Evolutionary conservation across 1,284 basidiomycete species (phyloP).

Genomic region (Coniophora puteana): DNA sequence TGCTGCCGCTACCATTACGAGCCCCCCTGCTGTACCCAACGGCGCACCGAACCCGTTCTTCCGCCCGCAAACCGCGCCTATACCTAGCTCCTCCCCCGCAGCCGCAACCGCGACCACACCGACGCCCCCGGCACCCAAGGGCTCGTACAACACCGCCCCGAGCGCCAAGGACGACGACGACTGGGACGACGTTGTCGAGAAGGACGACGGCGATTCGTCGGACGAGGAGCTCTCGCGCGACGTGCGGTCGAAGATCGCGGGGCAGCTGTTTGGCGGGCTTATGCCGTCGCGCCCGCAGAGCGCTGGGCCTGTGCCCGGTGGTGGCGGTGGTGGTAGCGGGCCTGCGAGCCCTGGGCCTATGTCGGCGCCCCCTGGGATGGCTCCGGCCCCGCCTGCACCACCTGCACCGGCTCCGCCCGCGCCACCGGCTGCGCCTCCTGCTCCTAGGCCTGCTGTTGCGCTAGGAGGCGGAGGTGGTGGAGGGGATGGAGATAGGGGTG

Average conservation of each 20-base stretch:
- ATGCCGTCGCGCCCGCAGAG: slow-evolving; percentile 48
- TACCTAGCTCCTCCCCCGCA: slow-evolving; percentile 34
- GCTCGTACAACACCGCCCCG: slow-evolving; percentile 60
- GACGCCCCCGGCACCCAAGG: slow-evolving; percentile 46
- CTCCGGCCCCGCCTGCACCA: slow-evolving; percentile 35
- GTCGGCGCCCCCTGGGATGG: slow-evolving; percentile 27
- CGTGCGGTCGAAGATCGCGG: slow-evolving; percentile 71
- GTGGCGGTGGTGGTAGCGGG: slow-evolving; percentile 22
- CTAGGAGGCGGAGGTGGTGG: no score
- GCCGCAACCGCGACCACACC: slow-evolving; percentile 30
- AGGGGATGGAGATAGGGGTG: slow-evolving; percentile 63
- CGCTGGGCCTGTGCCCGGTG: slow-evolving; percentile 18
- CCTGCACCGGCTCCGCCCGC: slow-evolving; percentile 30
- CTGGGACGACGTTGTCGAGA: slow-evolving; percentile 83
- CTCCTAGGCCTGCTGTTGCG: slow-evolving; percentile 36
- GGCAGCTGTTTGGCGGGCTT: slow-evolving; percentile 72
- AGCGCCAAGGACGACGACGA: slow-evolving; percentile 66
- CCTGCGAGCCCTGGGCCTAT: slow-evolving; percentile 23
- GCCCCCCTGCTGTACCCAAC: slow-evolving; percentile 29
- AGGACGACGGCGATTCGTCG: slow-evolving; percentile 67
- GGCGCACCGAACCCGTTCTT: slow-evolving; percentile 59
- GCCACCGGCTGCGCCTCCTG: slow-evolving; percentile 21
- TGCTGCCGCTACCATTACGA: slow-evolving; percentile 13
- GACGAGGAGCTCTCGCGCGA: slow-evolving; percentile 77
- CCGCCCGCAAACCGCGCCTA: slow-evolving; percentile 34